phyloP scores from a whole-genome alignment of 2,329 filamentous ascomycete genomes.

The Verticillium nonalfalfae region DNA sequence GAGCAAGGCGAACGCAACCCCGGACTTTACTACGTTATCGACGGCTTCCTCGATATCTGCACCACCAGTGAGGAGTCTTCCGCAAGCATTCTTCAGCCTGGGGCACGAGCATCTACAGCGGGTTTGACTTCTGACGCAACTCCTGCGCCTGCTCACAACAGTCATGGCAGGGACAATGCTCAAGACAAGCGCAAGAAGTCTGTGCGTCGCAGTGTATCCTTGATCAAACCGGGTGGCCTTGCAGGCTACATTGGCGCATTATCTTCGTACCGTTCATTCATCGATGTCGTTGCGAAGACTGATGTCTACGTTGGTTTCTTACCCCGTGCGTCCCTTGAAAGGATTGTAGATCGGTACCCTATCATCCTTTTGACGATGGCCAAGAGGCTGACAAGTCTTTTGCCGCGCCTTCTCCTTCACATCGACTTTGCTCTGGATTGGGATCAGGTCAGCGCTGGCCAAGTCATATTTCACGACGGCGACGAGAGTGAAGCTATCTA shows the following conservation, averaged over 20 bases:
- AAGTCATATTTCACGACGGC: constrained; percentile 87
- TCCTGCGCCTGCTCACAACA: constrained; percentile 17
- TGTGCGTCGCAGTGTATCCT: constrained; percentile 64
- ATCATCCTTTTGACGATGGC: constrained; percentile 93
- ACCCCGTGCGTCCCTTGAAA: constrained; percentile 76
- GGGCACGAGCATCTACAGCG: constrained; percentile 8
- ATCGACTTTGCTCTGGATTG: constrained; percentile 98
- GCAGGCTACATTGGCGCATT: constrained; percentile 93
- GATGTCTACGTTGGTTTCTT: constrained; percentile 97
- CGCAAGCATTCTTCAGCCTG: constrained; percentile 31
- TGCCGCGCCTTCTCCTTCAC: constrained; percentile 85
- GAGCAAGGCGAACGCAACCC: constrained; percentile 97
- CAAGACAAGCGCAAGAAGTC: constrained; percentile 39
- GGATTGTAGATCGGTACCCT: constrained; percentile 88
- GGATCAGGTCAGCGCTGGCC: constrained; percentile 92
- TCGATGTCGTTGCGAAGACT: constrained; percentile 94
- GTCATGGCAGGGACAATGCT: constrained; percentile 21
- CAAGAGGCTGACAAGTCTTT: constrained; percentile 81
- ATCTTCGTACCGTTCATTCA: constrained; percentile 92
- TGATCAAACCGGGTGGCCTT: constrained; percentile 91
- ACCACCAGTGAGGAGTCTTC: constrained; percentile 62
- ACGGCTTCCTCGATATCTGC: constrained; percentile 92
- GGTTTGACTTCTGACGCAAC: background rate
- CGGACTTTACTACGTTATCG: constrained; percentile 93
- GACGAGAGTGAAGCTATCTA: constrained; percentile 99